These are phyloP conservation scores for Melastoma malabathricum DNA, from an alignment of 345 rosid genomes.

Conservation along the genomic window DNA sequence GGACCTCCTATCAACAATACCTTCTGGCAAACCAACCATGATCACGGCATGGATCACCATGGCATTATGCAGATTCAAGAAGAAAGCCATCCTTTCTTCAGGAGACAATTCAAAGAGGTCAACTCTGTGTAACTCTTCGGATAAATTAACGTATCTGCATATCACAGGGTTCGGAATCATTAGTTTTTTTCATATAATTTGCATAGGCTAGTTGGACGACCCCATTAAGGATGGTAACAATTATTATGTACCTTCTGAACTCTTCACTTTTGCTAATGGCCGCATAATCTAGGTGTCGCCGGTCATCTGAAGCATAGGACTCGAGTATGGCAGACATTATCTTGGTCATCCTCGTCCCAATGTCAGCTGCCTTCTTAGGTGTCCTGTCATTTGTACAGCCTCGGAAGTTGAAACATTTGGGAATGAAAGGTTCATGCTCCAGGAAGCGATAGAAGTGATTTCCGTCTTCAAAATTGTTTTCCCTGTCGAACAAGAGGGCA, in stretches of 20 bases:
- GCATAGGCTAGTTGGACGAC: too few relatives aligned
- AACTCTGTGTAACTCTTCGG: slow-evolving; percentile 64
- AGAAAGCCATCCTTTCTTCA: slow-evolving; percentile 61
- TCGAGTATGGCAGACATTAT: slow-evolving; percentile 74
- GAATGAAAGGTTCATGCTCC: slow-evolving; percentile 66
- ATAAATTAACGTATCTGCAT: slow-evolving; percentile 54
- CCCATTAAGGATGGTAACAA: neutral
- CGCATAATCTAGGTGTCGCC: slow-evolving; percentile 44
- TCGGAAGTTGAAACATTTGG: slow-evolving; percentile 52
- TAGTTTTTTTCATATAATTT: neutral
- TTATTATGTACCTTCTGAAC: slow-evolving; percentile 47
- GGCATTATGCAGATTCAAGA: slow-evolving; percentile 75
- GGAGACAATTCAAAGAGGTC: slow-evolving; percentile 33
- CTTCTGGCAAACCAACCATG: slow-evolving; percentile 50
- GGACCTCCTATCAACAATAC: slow-evolving; percentile 55
- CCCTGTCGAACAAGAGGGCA: slow-evolving; percentile 21
- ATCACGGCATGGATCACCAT: slow-evolving; percentile 87
- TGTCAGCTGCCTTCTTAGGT: slow-evolving; percentile 34
- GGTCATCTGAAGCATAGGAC: slow-evolving; percentile 56
- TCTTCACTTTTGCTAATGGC: slow-evolving; percentile 63
- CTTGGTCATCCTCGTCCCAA: slow-evolving; percentile 41
- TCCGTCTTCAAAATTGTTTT: slow-evolving; percentile 75
- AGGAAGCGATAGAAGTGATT: slow-evolving; percentile 70
- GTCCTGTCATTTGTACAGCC: slow-evolving; percentile 45
- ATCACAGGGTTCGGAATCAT: neutral